Percentiles rank a stretch among this genome's conserved stretches.
Conservation (phyloP, 257 asterid genomes). For the Linderniella brevidens region DNA sequence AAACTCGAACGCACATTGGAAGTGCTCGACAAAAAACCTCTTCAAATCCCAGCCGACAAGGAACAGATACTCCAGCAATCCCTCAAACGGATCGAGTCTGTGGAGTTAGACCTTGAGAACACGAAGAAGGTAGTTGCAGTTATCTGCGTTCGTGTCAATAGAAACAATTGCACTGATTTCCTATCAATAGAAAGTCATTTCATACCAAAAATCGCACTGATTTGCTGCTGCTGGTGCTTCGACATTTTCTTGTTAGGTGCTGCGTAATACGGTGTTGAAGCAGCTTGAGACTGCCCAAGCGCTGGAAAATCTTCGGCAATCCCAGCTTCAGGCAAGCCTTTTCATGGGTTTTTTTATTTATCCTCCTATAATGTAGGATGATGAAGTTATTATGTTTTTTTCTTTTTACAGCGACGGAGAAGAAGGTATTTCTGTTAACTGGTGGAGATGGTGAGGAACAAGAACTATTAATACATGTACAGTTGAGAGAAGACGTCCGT, state of each 20-base stretch:
- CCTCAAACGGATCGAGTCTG: slow-evolving; percentile 65
- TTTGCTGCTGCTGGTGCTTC: slow-evolving; percentile 5
- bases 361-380: no score
- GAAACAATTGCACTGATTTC: slow-evolving; percentile 7
- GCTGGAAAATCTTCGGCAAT: slow-evolving; percentile 48
- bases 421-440: no score
- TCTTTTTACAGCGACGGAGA: no score
- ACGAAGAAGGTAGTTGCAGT: slow-evolving; percentile 57
- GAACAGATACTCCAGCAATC: slow-evolving; percentile 77
- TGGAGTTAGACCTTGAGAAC: slow-evolving; percentile 69
- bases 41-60: slow-evolving; percentile 73
- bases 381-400: no score
- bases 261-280: slow-evolving; percentile 58
- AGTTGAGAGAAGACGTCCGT: no score
- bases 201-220: no score
- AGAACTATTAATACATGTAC: no score
- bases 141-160: slow-evolving; percentile 5
- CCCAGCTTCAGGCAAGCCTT: slow-evolving; percentile 29
- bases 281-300: slow-evolving; percentile 59
- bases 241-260: slow-evolving; percentile 28
- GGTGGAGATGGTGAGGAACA: no score
- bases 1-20: slow-evolving; percentile 63
- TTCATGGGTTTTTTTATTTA: no score
- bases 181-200: no score
- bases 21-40: slow-evolving; percentile 58